Conservation (phyloP, 768 basidiomycete genomes). For the Pleurotus salmoneostramineus region DNA sequence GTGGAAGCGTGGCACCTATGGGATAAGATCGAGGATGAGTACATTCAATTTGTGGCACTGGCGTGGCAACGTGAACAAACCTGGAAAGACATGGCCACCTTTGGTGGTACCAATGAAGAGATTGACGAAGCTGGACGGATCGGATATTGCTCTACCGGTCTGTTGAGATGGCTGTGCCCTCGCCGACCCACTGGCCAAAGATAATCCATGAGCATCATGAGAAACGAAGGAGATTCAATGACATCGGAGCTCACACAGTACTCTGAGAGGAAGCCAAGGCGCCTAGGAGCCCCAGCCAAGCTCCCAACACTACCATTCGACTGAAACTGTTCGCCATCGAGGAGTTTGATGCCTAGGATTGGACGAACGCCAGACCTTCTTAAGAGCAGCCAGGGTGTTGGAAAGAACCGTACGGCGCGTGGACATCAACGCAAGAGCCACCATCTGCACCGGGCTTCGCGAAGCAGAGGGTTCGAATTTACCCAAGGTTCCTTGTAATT, state of each 20-base stretch:
- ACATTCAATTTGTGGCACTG: not conserved
- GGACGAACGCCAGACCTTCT: not conserved
- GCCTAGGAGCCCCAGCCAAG: not conserved
- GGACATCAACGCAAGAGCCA: not conserved
- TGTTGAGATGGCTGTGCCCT: not conserved
- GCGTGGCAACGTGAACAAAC: slow-evolving; percentile 22
- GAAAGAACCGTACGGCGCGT: not conserved
- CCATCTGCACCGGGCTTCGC: not conserved
- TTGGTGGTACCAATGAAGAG: slow-evolving; percentile 64
- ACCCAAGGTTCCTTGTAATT: not conserved
- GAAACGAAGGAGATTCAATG: not conserved
- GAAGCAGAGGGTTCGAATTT: not conserved
- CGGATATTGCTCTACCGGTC: slow-evolving; percentile 11
- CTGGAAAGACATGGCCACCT: slow-evolving; percentile 65
- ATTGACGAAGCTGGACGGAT: slow-evolving; percentile 45
- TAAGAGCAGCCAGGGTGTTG: not conserved
- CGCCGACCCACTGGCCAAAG: not conserved
- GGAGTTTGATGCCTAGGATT: not conserved
- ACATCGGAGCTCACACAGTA: not conserved
- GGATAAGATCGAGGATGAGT: not conserved
- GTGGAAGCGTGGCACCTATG: slow-evolving; percentile 57
- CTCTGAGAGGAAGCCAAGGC: not conserved
- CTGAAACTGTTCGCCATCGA: not conserved
- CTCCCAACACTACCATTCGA: not conserved
- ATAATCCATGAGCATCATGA: not conserved